Evolutionary conservation across 2,329 filamentous ascomycete species (phyloP).

Genomic region (Colletotrichum eremochloae): DNA sequence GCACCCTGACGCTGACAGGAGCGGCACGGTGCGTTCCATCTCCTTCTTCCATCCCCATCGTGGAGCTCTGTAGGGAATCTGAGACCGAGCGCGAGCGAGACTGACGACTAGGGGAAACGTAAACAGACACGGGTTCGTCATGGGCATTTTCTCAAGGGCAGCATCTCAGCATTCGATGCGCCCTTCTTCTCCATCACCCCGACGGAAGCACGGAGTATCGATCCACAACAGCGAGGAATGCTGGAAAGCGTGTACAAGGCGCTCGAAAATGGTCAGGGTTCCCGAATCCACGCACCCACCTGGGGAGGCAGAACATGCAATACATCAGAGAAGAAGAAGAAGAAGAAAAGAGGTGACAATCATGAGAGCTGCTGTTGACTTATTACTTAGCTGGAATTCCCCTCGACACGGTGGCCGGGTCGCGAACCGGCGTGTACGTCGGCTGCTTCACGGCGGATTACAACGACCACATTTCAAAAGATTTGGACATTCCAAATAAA

Average conservation of each 20-base stretch:
- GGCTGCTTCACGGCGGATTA: slow-evolving; percentile 48
- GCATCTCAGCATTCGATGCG: slow-evolving; percentile 45
- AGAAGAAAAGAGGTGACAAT: not conserved
- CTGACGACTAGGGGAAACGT: not conserved
- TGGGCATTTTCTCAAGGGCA: slow-evolving; percentile 48
- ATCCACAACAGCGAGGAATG: slow-evolving; percentile 51
- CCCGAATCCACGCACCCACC: not conserved
- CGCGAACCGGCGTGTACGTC: slow-evolving; percentile 45
- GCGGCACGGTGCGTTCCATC: slow-evolving; percentile 44
- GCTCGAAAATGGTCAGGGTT: slow-evolving; percentile 43
- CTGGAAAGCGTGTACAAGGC: slow-evolving; percentile 55
- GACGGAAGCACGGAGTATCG: slow-evolving; percentile 48
- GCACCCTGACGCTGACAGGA: slow-evolving; percentile 47
- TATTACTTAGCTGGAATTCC: slow-evolving; percentile 42
- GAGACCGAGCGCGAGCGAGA: not conserved
- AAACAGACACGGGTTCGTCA: slow-evolving; percentile 43
- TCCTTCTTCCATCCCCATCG: no score
- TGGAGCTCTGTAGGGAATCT: not conserved
- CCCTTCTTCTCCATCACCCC: slow-evolving; percentile 49
- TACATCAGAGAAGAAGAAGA: not conserved
- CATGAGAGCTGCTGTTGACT: not conserved
- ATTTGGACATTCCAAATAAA: slow-evolving; percentile 38
- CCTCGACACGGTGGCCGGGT: slow-evolving; percentile 43
- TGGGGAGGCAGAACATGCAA: not conserved
- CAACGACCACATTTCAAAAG: slow-evolving; percentile 37